These are phyloP conservation scores for Tetrastigma voinierianum DNA, from an alignment of 164 flowering plant genomes.

Conservation along the genomic window DNA sequence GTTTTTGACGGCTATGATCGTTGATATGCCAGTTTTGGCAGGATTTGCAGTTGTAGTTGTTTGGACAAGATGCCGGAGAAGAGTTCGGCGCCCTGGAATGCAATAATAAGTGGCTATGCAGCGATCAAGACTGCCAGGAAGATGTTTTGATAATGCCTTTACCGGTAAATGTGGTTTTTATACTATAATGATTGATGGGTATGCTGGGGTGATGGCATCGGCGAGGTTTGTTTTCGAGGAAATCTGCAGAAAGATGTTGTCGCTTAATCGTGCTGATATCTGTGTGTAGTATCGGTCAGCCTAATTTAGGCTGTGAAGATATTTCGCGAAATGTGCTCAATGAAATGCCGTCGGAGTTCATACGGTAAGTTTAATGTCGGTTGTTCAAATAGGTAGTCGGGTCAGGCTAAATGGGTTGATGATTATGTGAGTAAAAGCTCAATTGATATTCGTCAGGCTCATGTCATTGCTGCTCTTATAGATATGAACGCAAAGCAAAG, in stretches of 20 bases:
- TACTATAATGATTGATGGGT: slow-evolving; percentile 64
- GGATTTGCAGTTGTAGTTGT: slow-evolving; percentile 41
- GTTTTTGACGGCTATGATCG: slow-evolving; percentile 66
- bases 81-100: slow-evolving; percentile 52
- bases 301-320: slow-evolving; percentile 46
- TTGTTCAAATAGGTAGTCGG: slow-evolving; percentile 51
- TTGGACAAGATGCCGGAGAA: slow-evolving; percentile 54
- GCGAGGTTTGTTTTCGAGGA: slow-evolving; percentile 56
- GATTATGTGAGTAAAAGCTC: slow-evolving; percentile 26
- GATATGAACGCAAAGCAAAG: slow-evolving; percentile 82
- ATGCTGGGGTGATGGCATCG: slow-evolving; percentile 65
- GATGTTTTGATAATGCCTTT: slow-evolving; percentile 55
- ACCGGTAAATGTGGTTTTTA: slow-evolving; percentile 40
- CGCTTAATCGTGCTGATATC: slow-evolving; percentile 68
- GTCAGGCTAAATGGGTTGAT: slow-evolving; percentile 54
- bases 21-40: slow-evolving; percentile 38
- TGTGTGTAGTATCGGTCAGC: slow-evolving; percentile 61
- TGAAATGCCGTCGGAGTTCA: slow-evolving; percentile 49
- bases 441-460: slow-evolving; percentile 30
- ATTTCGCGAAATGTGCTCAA: slow-evolving; percentile 37
- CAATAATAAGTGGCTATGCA: slow-evolving; percentile 45
- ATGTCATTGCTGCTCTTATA: slow-evolving; percentile 53
- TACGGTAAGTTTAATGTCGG: slow-evolving; percentile 64
- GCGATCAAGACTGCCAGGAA: slow-evolving; percentile 41
- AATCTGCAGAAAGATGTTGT: slow-evolving; percentile 38